Evolutionary conservation across 139 green algal species (phyloP).

Genomic region (Tetradesmus obliquus): DNA sequence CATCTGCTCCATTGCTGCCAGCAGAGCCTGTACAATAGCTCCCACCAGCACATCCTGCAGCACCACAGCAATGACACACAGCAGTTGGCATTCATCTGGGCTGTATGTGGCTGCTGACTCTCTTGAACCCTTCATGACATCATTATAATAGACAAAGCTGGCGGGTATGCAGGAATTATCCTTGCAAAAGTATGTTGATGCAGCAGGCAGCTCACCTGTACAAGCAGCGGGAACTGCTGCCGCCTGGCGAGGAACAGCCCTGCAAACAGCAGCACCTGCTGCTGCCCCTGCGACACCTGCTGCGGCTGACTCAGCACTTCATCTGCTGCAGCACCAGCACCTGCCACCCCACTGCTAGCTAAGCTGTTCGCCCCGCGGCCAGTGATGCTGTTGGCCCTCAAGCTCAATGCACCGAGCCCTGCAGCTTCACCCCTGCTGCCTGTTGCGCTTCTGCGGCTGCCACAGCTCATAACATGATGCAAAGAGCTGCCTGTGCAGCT

Average conservation of each 20-base stretch:
- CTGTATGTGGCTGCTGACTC: too few relatives aligned
- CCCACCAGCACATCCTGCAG: neutral
- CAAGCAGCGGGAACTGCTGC: slow-evolving; percentile 9
- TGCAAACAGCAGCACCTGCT: slow-evolving; percentile 12
- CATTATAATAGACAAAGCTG: too few relatives aligned
- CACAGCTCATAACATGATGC: neutral
- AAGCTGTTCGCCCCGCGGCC: neutral
- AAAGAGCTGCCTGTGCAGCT: neutral
- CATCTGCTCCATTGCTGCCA: neutral
- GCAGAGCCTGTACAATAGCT: neutral
- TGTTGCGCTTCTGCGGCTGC: neutral
- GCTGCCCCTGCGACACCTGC: slow-evolving; percentile 13
- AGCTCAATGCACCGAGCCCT: neutral
- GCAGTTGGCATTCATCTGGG: neutral
- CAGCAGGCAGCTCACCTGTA: neutral
- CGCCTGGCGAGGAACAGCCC: neutral
- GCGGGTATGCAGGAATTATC: too few relatives aligned
- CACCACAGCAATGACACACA: neutral
- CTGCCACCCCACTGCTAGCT: neutral
- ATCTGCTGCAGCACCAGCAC: neutral
- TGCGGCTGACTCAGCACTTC: neutral
- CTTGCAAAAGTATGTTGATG: too few relatives aligned
- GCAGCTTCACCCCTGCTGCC: neutral
- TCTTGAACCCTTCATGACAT: too few relatives aligned
- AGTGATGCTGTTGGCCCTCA: neutral